Evolutionary conservation across 2,329 filamentous ascomycete species (phyloP), one percentile per base, ranked within the genome.

Genomic region (Akanthomyces uredinophilus): DNA sequence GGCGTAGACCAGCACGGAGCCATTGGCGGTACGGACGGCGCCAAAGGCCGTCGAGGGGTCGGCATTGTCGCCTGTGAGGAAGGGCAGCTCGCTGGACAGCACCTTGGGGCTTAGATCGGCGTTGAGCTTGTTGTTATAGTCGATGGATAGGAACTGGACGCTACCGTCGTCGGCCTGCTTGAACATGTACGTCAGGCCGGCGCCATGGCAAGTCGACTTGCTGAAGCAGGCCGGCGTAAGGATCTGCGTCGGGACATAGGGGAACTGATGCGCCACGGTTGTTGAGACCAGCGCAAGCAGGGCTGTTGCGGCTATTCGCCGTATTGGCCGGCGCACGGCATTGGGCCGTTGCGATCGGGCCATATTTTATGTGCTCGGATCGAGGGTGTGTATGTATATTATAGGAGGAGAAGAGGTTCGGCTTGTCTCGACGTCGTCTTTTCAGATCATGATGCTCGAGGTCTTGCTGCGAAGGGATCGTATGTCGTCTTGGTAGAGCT

Each of bases 231-330:
- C 70, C 7, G 82, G 79, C 51, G 86, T 80, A 63, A 94, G 82
- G 58, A 96, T 82, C 35, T 84, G 86, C 0, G 92, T 92, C 3
- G 91, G 89, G 61, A 87, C 87, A 77, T 96, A 96, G 29, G 91
- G 92, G 58, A 92, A 81, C 54, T 73, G 73, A 68, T 80, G 77
- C 57, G 80, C 68, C 43, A 70, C 66, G 32, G 59, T 47, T 27
- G 37, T 60, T 14, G 59, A 55, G 41, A 35, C 32, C 50, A 49
- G 18, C 27, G 22, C 32, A 22, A 55, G 29, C 1, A 61, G 13
- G 18, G 43, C 51, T 22, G 51, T 22, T 20, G 24, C 11, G n/a
- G 44, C 41, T 14, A 41, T 41, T 43, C 41, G 59, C 20, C 59
- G 41, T 27, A 39, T 46, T 1, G 39, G 43, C 59, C 59, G 51